These are phyloP conservation scores for Podaxis mareebaensis DNA, from an alignment of 768 basidiomycete genomes.

Conservation along the genomic window DNA sequence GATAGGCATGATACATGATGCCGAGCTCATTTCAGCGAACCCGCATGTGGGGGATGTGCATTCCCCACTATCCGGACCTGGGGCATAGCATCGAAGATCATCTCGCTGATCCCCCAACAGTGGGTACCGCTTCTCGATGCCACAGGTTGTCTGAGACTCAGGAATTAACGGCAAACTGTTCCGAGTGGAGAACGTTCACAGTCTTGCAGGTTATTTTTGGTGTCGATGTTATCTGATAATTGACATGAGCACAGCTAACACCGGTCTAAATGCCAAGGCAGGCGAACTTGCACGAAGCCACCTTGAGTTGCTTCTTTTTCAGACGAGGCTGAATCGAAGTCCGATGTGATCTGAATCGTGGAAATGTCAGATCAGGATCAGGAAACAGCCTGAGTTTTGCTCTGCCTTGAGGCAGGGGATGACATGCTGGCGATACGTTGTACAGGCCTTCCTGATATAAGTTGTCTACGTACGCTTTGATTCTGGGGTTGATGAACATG, in stretches of 20 bases:
- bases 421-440: conserved; percentile 2
- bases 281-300: conserved; percentile 1
- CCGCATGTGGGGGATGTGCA: background rate
- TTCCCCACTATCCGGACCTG: background rate
- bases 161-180: background rate
- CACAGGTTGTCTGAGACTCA: background rate
- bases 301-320: background rate
- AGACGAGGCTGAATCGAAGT: background rate
- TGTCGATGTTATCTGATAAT: background rate
- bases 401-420: conserved; percentile 8
- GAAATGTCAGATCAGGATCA: conserved; percentile 7
- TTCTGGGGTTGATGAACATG: background rate
- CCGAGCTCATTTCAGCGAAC: too few species aligned
- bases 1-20: too few species aligned
- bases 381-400: background rate
- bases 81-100: background rate
- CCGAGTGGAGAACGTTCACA: background rate
- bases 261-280: conserved; percentile 2
- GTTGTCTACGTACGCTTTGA: background rate
- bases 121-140: background rate
- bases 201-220: background rate
- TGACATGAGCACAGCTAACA: background rate
- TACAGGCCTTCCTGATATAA: background rate
- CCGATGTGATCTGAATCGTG: background rate
- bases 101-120: background rate